phyloP scores from a whole-genome alignment of 2,329 filamentous ascomycete species.

The Pseudomassariella vexata region DNA sequence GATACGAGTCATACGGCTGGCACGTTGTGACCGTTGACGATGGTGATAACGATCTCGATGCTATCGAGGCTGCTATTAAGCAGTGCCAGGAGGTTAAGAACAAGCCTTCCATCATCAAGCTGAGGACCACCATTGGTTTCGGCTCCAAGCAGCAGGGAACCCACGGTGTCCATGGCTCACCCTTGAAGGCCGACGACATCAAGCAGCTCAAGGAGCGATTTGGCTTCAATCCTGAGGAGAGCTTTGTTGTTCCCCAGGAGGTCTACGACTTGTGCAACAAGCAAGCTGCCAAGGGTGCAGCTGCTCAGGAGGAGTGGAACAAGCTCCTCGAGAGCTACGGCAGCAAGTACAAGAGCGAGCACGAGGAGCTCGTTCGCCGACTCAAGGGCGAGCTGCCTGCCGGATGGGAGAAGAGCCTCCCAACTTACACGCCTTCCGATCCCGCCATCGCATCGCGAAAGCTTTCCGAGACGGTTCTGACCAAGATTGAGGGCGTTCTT shows the following conservation, averaged over 20 bases:
- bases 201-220: constrained; percentile 92
- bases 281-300: constrained; percentile 79
- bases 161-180: constrained; percentile 90
- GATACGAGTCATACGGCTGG: constrained; percentile 97
- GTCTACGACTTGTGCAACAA: constrained; percentile 90
- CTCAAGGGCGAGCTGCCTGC: constrained; percentile 79
- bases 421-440: constrained; percentile 83
- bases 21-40: constrained; percentile 79
- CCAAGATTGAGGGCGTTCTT: constrained; percentile 75
- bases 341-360: constrained; percentile 69
- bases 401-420: constrained; percentile 92
- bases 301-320: constrained; percentile 92
- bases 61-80: constrained; percentile 82
- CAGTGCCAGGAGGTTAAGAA: constrained; percentile 82
- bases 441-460: constrained; percentile 86
- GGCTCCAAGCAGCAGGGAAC: constrained; percentile 92
- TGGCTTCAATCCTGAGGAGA: constrained; percentile 91
- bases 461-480: constrained; percentile 88
- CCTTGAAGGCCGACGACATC: constrained; percentile 90
- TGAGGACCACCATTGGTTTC: constrained; percentile 95
- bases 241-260: constrained; percentile 87
- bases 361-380: constrained; percentile 76
- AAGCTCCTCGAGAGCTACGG: constrained; percentile 83
- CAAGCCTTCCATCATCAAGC: constrained; percentile 96
- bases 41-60: constrained; percentile 81